These are phyloP conservation scores for Collariella sp. DNA, from an alignment of 495 filamentous ascomycete species.

Conservation along the genomic window DNA sequence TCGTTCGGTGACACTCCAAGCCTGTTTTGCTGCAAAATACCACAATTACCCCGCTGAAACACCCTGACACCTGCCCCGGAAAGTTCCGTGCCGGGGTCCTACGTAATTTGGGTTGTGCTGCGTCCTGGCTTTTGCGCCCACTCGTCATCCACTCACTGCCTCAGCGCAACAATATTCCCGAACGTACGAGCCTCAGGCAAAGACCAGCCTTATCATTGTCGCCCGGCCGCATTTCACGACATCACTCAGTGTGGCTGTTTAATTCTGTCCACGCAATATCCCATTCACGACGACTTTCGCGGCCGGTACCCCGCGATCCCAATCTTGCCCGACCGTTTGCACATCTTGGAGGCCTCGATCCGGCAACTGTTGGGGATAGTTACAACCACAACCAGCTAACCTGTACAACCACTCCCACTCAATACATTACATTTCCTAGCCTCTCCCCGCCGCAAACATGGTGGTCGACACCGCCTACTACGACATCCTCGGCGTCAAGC, in stretches of 20 bases:
- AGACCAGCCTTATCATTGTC: no score
- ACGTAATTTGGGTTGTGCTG: constrained; percentile 15
- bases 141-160: not conserved
- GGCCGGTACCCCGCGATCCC: not conserved
- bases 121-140: constrained; percentile 4
- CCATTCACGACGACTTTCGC: not conserved
- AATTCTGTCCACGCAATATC: not conserved
- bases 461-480: constrained; percentile 84
- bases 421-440: not conserved
- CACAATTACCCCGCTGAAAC: constrained; percentile 2
- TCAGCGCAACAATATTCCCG: not conserved
- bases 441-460: constrained; percentile 41
- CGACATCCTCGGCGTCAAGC: constrained; percentile 79
- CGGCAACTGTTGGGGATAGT: not conserved
- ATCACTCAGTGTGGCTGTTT: no score
- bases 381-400: not conserved
- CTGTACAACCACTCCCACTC: not conserved
- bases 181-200: not conserved
- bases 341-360: not conserved
- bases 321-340: not conserved
- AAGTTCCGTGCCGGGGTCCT: constrained; percentile 8
- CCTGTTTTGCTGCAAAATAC: no score
- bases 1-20: no score
- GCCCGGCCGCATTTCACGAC: no score
- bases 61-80: constrained; percentile 2